Base-by-base conservation (phyloP, 805 yeast genomes). In the Tetrapisispora nanseiensis region DNA sequence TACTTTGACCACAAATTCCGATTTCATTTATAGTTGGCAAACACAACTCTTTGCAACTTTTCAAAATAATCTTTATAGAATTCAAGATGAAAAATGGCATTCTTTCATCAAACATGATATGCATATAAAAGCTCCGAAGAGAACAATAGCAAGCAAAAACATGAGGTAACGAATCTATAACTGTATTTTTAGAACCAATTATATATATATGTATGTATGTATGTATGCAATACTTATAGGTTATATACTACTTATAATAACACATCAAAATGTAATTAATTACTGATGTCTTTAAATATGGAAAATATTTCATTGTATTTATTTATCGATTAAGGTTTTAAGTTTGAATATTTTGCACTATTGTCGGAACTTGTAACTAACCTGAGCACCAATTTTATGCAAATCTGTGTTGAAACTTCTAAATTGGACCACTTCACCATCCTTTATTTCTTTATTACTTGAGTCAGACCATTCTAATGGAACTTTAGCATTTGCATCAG, bases 401-500 rank as follows among this genome's bases (percentile, higher is more conserved):
- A 74, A 68, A 39, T 69, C 70, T 0, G 95, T 86, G 22, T 71
- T 63, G 55, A 87, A 83, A 18, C 78, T 69, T 42, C 80, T 71
- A 51, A 89, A 78, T 50, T 74, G 72, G 12, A 89, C 95, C 24
- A 68, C 65, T 49, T 89, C 95, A 2, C 73, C 72, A 30, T 78
- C 76, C 9, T 64, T 66, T 7, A 78, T 65, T 33, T 75, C 72
- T 49, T 74, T 74, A 22, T 29, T 20, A 2, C 76, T 69, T 2
- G 86, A 74, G 57, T 86, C 95, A 10, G 78, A 76, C 97, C 97
- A 87, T 52, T 85, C 94, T 11, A 70, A 63, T 0, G 95, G 95
- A 2, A 82, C 80, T 40, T 71, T 71, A 3, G 80, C 75, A 50
- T 67, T 66, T 3, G 82, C 80, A 50, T 81, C 83, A 0, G 95